Evolutionary conservation across 73 alveolate species (phyloP), one percentile per base, ranked within the genome.

Genomic region (Stentor coeruleus): DNA sequence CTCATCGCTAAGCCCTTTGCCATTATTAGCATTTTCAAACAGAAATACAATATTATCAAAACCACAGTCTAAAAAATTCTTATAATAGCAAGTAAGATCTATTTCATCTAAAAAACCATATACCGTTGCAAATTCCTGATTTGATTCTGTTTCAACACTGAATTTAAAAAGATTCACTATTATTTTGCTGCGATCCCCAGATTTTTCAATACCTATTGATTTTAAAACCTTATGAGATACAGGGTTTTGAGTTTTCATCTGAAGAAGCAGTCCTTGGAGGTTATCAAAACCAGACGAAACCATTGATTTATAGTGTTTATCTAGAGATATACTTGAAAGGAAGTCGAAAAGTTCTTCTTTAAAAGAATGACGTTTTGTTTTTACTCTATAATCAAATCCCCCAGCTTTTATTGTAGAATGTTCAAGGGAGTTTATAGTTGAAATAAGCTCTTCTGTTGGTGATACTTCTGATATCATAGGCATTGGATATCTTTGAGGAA

Each of bases 171-270:
- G 66, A 11, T 6, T 20, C 6, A 49, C 66, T 11, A 49, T 49
- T 11, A 49, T 6, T 20, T 20, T 6, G 20, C 66, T 49, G 6
- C 66, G 66, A 49, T 49, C 66, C 20, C 66, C 66, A 49, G 66
- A 20, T 49, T 49, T 49, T 11, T 11, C 6, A 49, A 49, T 49
- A 6, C 66, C 66, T 6, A 49, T 49, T 49, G 6, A 6, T 11
- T 49, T 49, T 11, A 49, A 49, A 49, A 11, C 20, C 28, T 11
- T 11, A 49, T 49, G 66, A 49, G 6, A 11, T 49, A 49, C 6
- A 49, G 66, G 66, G 6, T 49, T 49, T 49, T 49, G 66, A 6
- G 66, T 49, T 49, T 49, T 49, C 66, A 49, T 49, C 66, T 49
- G 66, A 49, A 49, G 6, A 20, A 49, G 66, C 20, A 49, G 66